phyloP scores from a whole-genome alignment of 805 yeast genomes.

The Kurtzmaniella cleridarum region DNA sequence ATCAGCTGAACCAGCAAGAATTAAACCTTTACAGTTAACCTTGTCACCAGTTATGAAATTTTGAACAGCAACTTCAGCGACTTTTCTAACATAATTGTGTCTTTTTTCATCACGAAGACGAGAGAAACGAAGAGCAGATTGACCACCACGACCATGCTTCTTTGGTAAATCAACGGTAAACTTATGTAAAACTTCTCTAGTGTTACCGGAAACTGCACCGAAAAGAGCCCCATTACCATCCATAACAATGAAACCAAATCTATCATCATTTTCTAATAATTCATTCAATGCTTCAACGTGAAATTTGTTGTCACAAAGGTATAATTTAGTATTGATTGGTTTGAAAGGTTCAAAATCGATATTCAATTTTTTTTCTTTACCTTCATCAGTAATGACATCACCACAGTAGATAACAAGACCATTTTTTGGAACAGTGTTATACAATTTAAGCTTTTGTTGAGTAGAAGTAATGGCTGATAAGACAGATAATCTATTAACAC shows the following conservation, averaged over 20 bases:
- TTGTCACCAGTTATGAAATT: slow-evolving; percentile 93
- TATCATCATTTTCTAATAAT: slow-evolving; percentile 89
- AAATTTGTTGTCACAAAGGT: slow-evolving; percentile 95
- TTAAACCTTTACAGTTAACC: slow-evolving; percentile 89
- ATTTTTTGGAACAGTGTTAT: slow-evolving; percentile 84
- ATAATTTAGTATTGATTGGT: slow-evolving; percentile 94
- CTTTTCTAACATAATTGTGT: slow-evolving; percentile 97
- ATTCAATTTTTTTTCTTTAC: slow-evolving; percentile 93
- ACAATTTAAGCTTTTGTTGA: slow-evolving; percentile 90
- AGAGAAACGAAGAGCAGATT: slow-evolving; percentile 97
- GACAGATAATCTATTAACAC: slow-evolving; percentile 94
- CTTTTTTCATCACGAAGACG: slow-evolving; percentile 98
- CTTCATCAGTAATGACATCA: slow-evolving; percentile 94
- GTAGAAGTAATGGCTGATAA: slow-evolving; percentile 96
- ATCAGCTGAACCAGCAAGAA: slow-evolving; percentile 98
- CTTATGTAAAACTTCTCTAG: slow-evolving; percentile 92
- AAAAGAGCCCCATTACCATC: slow-evolving; percentile 98
- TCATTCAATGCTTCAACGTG: slow-evolving; percentile 96
- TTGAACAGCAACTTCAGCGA: slow-evolving; percentile 97
- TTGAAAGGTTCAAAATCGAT: slow-evolving; percentile 98
- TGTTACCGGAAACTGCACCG: slow-evolving; percentile 94
- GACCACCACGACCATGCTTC: slow-evolving; percentile 99
- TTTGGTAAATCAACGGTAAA: slow-evolving; percentile 96
- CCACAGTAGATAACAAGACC: slow-evolving; percentile 98
- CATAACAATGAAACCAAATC: slow-evolving; percentile 97